Conservation (phyloP, 129 eudicot species). For the Pseudognaphalium luteoalbum region DNA sequence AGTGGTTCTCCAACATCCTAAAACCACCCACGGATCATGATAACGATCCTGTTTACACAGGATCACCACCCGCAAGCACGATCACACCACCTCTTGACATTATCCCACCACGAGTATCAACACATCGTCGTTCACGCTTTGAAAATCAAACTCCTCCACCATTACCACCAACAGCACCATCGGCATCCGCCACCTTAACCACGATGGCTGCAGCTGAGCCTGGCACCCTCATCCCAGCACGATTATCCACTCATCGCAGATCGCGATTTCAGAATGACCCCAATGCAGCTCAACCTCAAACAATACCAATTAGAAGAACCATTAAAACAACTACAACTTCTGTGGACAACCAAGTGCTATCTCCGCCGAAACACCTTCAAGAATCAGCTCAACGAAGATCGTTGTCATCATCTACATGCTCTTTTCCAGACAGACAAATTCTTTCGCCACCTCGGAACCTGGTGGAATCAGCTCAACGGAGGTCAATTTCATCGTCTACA, state of each 20-base stretch:
- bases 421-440: constrained; percentile 34
- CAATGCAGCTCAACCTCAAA: constrained; percentile 40
- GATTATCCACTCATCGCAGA: constrained; percentile 53
- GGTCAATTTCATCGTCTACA: constrained; percentile 58
- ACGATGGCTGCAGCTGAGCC: constrained; percentile 30
- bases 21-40: constrained; percentile 32
- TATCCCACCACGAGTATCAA: constrained; percentile 50
- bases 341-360: constrained; percentile 36
- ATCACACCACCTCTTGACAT: constrained; percentile 34
- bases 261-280: constrained; percentile 67
- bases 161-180: constrained; percentile 31
- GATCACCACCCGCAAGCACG: constrained; percentile 26
- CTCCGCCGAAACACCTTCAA: constrained; percentile 58
- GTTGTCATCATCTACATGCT: constrained; percentile 54
- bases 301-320: constrained; percentile 35
- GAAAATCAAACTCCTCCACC: constrained; percentile 42
- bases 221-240: constrained; percentile 49
- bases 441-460: constrained; percentile 64
- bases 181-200: constrained; percentile 39
- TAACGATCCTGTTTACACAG: not conserved
- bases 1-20: constrained; percentile 66
- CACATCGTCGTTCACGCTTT: constrained; percentile 54
- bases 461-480: constrained; percentile 65
- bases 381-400: constrained; percentile 67
- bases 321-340: constrained; percentile 28